Evolutionary conservation across 805 yeast genomes (phyloP).

Genomic region (Yamadazyma philogaea): DNA sequence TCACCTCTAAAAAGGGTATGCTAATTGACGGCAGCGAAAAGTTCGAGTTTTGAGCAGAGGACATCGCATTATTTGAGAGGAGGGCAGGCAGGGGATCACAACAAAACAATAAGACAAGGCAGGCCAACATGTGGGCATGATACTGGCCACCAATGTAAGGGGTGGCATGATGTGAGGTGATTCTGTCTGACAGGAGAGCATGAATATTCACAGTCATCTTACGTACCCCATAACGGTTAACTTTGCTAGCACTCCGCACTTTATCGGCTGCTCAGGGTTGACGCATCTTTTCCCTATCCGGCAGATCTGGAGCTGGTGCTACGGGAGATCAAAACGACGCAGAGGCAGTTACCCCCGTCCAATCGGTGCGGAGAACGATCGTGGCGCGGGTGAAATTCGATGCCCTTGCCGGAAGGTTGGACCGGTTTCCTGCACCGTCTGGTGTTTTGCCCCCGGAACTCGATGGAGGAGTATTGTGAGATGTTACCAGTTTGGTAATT

Average conservation of each 20-base stretch:
- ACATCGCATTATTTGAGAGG: constrained; percentile 6
- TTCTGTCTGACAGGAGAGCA: too few species aligned
- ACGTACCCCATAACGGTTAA: too few species aligned
- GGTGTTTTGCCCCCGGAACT: background rate
- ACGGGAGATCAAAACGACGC: too few species aligned
- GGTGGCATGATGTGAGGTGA: background rate
- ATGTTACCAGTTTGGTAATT: background rate
- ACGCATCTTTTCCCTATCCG: too few species aligned
- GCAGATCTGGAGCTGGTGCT: too few species aligned
- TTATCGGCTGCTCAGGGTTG: too few species aligned
- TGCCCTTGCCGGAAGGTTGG: background rate
- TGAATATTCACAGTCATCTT: too few species aligned
- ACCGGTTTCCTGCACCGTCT: background rate
- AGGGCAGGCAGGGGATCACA: background rate
- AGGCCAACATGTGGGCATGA: background rate
- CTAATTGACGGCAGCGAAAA: constrained; percentile 1
- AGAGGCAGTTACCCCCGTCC: too few species aligned
- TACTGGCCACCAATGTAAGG: background rate
- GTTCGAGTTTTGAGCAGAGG: too few species aligned
- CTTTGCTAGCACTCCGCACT: too few species aligned
- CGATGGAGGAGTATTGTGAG: background rate
- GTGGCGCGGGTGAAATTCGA: background rate
- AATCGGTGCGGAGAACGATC: background rate
- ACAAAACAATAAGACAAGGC: background rate
- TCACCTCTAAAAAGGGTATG: constrained; percentile 2